Percentiles rank a stretch among this genome's conserved stretches.
Evolutionary conservation across 306 rosid genomes (phyloP).

Genomic region (Ammopiptanthus mongolicus): DNA sequence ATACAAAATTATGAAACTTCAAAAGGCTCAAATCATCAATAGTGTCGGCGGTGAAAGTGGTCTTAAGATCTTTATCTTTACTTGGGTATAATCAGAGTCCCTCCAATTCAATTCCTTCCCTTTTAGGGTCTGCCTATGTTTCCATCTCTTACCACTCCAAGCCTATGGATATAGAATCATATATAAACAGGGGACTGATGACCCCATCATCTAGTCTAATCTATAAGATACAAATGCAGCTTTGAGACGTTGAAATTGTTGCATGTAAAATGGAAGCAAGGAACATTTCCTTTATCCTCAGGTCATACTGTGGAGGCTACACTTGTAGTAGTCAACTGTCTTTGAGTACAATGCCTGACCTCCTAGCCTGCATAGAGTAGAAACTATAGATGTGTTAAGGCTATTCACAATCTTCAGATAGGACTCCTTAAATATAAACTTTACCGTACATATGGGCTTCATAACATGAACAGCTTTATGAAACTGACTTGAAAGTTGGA

Average conservation of each 20-base stretch:
- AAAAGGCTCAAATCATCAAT: neutral
- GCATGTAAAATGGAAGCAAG: conserved; percentile 25
- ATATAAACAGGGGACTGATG: neutral
- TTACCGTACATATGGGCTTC: neutral
- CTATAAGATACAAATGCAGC: neutral
- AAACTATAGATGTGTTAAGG: neutral
- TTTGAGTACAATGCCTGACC: conserved; percentile 30
- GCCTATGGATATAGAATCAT: conserved; percentile 12
- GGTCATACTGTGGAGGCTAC: conserved; percentile 11
- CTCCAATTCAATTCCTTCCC: conserved; percentile 7
- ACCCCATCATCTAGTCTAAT: conserved; percentile 15
- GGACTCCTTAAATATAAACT: neutral
- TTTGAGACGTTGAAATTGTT: conserved; percentile 17
- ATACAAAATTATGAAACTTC: neutral
- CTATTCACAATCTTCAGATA: conserved; percentile 8
- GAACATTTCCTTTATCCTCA: conserved; percentile 29
- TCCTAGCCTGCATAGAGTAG: conserved; percentile 15
- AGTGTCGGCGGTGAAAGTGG: neutral
- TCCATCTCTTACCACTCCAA: conserved; percentile 14
- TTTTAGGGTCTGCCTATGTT: conserved; percentile 30
- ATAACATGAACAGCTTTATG: neutral
- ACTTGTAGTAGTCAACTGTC: conserved; percentile 21
- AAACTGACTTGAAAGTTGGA: neutral
- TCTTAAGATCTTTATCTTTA: neutral
- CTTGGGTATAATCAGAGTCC: neutral